Evolutionary conservation across 257 asterid genomes (phyloP), one percentile per base, ranked within the genome.

Genomic region (Capsicum chinense): DNA sequence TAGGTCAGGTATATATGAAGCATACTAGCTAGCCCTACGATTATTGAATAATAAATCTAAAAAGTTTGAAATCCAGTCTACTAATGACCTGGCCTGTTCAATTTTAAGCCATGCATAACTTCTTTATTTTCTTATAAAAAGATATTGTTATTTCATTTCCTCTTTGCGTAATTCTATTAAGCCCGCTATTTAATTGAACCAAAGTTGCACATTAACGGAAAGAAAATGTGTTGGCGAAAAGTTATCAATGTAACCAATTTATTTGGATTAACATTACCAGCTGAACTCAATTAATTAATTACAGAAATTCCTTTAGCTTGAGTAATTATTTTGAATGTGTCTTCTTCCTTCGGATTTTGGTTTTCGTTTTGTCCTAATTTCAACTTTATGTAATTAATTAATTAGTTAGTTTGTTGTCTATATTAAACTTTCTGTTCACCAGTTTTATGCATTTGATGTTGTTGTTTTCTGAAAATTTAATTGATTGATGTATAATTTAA

Each of bases 1-100:
- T 74, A 50, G 81, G 62, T 50, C 50, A 50, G 80, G 80, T 50
- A 74, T 66, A 12, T 33, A 66, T 74, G 80, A 47, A 74, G 39
- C 39, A 21, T 9, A 16, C 68, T 62, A 62, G 67, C 67, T 26
- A 60, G 19, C 37, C n/a, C 42, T 48, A 47, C 16, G 2, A 19
- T 48, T 47, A 71, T 6, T n/a, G 26, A 71, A 1, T n/a, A 47
- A 71, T 0, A 44, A 47, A 17, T 2, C 16, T 44, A 35, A 44
- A n/a, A 47, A 71, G 39, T 19, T 47, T 47, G 39, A 73, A 48
- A 48, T 73, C n/a, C 11, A 47, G n/a, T 19, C 35, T 73, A n/a
- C 59, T 11, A 11, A 73, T 73, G 80, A 73, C 58, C 59, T 73
- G 80, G 48, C 58, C 59, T 69, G 79, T 39, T 69, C 33, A 37